Base-by-base conservation (phyloP, 2,329 filamentous ascomycete genomes). In the Colletotrichum karsti region DNA sequence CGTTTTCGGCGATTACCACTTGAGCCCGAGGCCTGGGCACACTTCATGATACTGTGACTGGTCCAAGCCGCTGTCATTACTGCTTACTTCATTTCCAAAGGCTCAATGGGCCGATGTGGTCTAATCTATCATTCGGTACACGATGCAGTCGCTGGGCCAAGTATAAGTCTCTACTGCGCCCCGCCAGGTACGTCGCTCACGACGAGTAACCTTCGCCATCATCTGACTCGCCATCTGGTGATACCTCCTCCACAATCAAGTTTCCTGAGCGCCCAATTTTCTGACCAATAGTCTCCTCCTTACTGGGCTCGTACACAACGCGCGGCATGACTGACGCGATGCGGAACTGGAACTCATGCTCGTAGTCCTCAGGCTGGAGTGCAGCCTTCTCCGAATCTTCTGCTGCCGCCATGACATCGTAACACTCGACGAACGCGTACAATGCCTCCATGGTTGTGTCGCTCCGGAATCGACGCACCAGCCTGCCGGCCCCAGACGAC, bases 401-500 rank as follows among this genome's bases (percentile, higher is more conserved):
- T 22, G 75, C 78, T 2, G 80, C 79, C 37, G 86, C 79, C 3
- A 94, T 73, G 6, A 92, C 73, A 58, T 93, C 90, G 77, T 94
- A 91, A 80, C 95, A 98, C 76, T 99, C 96, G 3, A 98, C 94
- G 80, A 97, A 98, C 0, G 95, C 96, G 78, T 98, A 98, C 6
- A 99, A 82, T 74, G 98, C 94, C 77, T 98, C 95, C 39, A 98
- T 83, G 2, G 87, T 85, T 0, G 92, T 89, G n/a, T 89, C 84
- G 1, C 86, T 83, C 0, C 84, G 79, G 77, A 99, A 98, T 55
- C 88, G 88, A 44, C 95, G 88, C 63, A 97, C 88, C 2, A 97
- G 88, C 44, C 95, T 87, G 54, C 93, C 92, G 1, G 89, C 92
- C 5, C 88, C 91, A 0, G 79, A 80, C 30, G 78, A 77, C 71